These are phyloP conservation scores for Neospora caninum DNA, from an alignment of 169 alveolate genomes.

Conservation along the genomic window DNA sequence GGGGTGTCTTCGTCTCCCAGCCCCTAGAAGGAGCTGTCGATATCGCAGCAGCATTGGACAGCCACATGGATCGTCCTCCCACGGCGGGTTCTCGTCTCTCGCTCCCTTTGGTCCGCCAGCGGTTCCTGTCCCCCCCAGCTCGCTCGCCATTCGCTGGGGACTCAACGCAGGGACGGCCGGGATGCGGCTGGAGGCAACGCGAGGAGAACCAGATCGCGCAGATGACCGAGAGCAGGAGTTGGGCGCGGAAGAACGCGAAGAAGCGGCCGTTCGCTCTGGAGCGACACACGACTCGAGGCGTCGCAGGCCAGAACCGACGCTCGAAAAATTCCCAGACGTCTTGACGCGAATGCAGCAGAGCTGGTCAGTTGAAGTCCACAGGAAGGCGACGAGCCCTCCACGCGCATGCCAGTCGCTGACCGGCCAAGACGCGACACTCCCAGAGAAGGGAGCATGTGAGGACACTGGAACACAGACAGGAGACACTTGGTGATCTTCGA, in stretches of 20 bases:
- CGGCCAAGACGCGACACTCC: background rate
- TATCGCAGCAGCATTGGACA: background rate
- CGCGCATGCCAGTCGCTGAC: background rate
- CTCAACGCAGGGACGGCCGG: too few species aligned
- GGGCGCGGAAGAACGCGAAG: background rate
- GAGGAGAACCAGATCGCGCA: too few species aligned
- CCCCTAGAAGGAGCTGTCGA: background rate
- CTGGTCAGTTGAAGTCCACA: background rate
- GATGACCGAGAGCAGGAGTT: background rate
- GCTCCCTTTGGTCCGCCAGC: background rate
- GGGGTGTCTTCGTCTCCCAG: background rate
- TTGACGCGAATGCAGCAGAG: background rate
- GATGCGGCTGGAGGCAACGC: too few species aligned
- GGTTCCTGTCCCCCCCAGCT: too few species aligned
- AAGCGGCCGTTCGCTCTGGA: background rate
- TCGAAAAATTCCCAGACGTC: background rate
- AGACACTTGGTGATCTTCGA: background rate
- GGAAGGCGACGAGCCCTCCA: background rate
- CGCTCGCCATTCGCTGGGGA: too few species aligned
- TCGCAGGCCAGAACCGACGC: too few species aligned
- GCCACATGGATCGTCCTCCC: background rate
- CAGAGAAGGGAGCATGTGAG: background rate
- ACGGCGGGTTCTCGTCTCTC: background rate
- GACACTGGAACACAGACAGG: background rate
- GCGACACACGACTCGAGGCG: too few species aligned